These are phyloP conservation scores for Phanerochaete sordida DNA, from an alignment of 768 basidiomycete species.

Conservation along the genomic window DNA sequence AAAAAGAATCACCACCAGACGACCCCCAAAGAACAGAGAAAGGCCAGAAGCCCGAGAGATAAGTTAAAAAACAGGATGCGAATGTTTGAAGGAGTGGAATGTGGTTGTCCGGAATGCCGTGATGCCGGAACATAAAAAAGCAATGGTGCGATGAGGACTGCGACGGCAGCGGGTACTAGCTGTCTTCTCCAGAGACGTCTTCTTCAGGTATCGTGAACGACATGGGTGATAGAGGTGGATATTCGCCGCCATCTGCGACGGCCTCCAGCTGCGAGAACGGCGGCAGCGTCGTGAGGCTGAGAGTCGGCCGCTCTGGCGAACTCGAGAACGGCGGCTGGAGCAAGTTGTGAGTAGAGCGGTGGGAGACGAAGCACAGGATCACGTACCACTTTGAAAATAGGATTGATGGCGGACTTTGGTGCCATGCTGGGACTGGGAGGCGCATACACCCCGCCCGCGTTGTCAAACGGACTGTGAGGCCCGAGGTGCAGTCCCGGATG, in stretches of 20 bases:
- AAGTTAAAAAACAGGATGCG: background rate
- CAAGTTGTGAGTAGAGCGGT: background rate
- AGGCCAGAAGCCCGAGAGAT: background rate
- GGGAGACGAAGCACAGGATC: background rate
- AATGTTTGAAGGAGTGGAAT: slow-evolving; percentile 4
- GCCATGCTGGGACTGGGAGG: slow-evolving; percentile 60
- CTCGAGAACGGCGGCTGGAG: slow-evolving; percentile 19
- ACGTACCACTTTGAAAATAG: slow-evolving; percentile 88
- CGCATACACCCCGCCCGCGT: slow-evolving; percentile 44
- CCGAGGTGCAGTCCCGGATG: slow-evolving; percentile 39
- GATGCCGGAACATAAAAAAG: slow-evolving; percentile 11
- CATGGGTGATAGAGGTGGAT: slow-evolving; percentile 72
- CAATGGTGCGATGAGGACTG: slow-evolving; percentile 13
- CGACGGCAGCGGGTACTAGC: slow-evolving; percentile 18
- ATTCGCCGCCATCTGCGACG: slow-evolving; percentile 75
- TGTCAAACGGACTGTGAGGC: slow-evolving; percentile 43
- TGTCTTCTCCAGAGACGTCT: slow-evolving; percentile 28
- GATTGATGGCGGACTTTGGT: slow-evolving; percentile 72
- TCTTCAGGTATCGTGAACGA: slow-evolving; percentile 56
- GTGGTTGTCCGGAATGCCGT: slow-evolving; percentile 6
- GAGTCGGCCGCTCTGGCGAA: slow-evolving; percentile 21
- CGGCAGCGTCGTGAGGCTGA: slow-evolving; percentile 53
- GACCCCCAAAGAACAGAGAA: background rate
- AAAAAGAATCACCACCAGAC: slow-evolving; percentile 1
- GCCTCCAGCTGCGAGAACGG: slow-evolving; percentile 83